These are phyloP conservation scores for Cercospora janseana DNA, from an alignment of 2,329 filamentous ascomycete species.

Conservation along the genomic window DNA sequence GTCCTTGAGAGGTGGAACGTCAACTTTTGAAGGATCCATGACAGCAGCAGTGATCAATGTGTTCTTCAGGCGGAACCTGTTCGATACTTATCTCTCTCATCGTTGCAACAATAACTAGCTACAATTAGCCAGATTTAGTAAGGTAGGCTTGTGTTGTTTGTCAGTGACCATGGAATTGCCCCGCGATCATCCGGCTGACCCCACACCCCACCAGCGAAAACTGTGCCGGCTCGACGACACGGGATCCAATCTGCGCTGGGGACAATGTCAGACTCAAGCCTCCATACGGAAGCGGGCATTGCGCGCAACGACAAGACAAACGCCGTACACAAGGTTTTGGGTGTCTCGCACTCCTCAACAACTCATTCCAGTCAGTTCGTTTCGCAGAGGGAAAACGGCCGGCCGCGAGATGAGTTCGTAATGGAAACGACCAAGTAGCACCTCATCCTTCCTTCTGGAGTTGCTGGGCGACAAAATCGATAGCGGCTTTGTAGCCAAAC, in stretches of 20 bases:
- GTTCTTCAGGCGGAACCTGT: not conserved
- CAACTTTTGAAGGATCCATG: constrained; percentile 48
- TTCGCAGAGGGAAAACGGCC: too few species aligned
- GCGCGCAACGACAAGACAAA: too few species aligned
- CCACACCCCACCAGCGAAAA: not conserved
- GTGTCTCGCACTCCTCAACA: too few species aligned
- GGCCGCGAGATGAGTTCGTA: too few species aligned
- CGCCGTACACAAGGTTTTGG: too few species aligned
- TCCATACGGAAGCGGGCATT: too few species aligned
- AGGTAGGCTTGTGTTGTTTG: constrained; percentile 18
- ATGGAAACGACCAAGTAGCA: not conserved
- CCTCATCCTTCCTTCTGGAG: constrained; percentile 16
- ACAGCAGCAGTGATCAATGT: not conserved
- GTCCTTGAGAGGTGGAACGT: constrained; percentile 61
- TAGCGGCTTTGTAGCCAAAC: constrained; percentile 49
- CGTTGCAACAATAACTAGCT: not conserved
- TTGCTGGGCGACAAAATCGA: constrained; percentile 42
- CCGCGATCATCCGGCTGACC: constrained; percentile 13
- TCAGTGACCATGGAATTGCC: constrained; percentile 20
- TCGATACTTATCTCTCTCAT: not conserved
- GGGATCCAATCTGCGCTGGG: too few species aligned
- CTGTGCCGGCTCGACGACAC: too few species aligned
- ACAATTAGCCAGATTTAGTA: constrained; percentile 18
- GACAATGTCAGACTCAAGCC: too few species aligned
- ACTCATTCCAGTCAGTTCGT: too few species aligned